Base-by-base conservation (phyloP, 2,329 filamentous ascomycete genomes). In the Trichoderma citrinoviride region DNA sequence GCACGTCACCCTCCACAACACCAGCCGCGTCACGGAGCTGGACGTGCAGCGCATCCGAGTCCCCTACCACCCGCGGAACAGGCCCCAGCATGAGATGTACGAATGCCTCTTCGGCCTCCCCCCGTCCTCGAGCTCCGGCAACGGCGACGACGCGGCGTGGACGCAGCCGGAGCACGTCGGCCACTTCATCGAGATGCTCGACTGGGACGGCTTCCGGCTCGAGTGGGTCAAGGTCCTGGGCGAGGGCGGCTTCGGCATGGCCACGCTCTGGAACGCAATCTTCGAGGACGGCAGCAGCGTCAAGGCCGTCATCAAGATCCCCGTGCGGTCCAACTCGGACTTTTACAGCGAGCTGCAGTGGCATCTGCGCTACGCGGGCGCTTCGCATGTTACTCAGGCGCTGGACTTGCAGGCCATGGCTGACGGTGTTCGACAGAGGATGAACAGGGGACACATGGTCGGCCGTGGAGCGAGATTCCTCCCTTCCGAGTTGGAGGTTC, bases 291-390 rank as follows among this genome's bases (percentile, higher is more conserved):
- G 33, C 7, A 61, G 43, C 52, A 21, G 23, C 19, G 15, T 52
- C 15, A 68, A 66, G 19, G 67, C 74, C 19, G 73, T 75, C 53
- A 72, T 75, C 53, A 75, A 75, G 62, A 65, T 68, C 29, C 67
- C 44, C 14, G 6, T 68, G 0, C 5, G 10, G 5, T 1, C 1
- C 2, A 4, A 29, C 6, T 70, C 69, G 14, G 2, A 68, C 15
- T 37, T 70, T 14, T 6, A 25, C 2, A 27, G 56, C 0, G 73
- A 75, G 65, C 8, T 50, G 1, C 3, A 3, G 1, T 75, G 70
- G 68, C 73, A 75, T 54, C 44, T 68, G 46, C 70, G 71, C 43
- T 76, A 75, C 50, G 29, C 61, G 1, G 69, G 70, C 2, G 71
- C 69, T 62, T 68, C 67, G 10, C 73, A 76, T 43, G 71, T 70